Base-by-base conservation (phyloP, 441 rosid genomes). In the Lepidium campestre region DNA sequence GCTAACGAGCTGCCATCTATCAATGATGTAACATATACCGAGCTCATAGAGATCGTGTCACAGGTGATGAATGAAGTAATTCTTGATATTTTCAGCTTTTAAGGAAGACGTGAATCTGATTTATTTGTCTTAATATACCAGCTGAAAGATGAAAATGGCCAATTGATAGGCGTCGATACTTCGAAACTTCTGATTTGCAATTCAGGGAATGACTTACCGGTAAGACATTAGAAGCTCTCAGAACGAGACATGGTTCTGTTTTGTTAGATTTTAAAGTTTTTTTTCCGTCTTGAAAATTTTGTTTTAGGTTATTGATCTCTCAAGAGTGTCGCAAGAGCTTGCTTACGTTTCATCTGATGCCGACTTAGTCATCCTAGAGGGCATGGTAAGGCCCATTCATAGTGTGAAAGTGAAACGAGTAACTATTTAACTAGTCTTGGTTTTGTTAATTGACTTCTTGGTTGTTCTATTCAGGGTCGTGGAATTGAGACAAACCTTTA, bases 401-500 rank as follows among this genome's bases (percentile, higher is more conserved):
- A 36, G 44, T 18, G 57, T 23, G 40, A 17, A 65, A 66, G 60
- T 48, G 34, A 56, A 64, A 32, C 7, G 11, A 12, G 20, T 29
- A 29, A 29, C 32, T 29, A 7, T 4, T 29, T 29, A 29, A 57
- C 57, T 23, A n/a, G 25, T 71, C 18, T 65, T 31, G 47, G 32
- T 1, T 49, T 65, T 49, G 60, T 42, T 58, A 42, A 44, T 15
- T 63, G 32, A 31, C 15, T 65, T 49, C 14, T 7, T 74, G 70
- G 19, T 60, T 35, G 65, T 65, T 69, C 68, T 29, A 3, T 66
- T 75, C 86, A 94, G 98, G 99, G 99, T 60, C 98, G 97, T 46
- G 99, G 96, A 60, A 89, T 91, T 54, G 98, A 94, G 83, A 94
- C 98, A 27, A 94, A 94, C 71, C 97, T 91, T 35, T 88, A 94